A percentile compares a stretch with the other conserved stretches of the same genome.
phyloP scores from a whole-genome alignment of 1,284 basidiomycete genomes.

The Puccinia polysora region DNA sequence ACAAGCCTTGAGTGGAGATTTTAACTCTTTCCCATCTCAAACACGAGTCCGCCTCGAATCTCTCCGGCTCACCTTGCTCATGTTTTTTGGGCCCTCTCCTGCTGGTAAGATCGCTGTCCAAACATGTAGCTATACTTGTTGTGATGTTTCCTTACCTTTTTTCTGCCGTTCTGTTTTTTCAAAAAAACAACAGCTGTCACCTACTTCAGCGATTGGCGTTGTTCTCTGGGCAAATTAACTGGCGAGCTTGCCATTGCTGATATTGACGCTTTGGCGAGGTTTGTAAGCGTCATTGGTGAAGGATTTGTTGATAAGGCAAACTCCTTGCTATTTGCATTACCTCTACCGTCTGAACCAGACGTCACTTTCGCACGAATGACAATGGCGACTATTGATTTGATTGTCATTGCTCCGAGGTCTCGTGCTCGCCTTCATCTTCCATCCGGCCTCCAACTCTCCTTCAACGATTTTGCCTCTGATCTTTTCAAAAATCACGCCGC shows the following conservation, averaged over 20 bases:
- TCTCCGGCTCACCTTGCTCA: constrained; percentile 1
- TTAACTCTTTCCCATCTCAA: constrained; percentile 14
- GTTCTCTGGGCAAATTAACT: constrained; percentile 18
- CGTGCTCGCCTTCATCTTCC: constrained; percentile 15
- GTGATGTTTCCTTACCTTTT: background rate
- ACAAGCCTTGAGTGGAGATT: constrained; percentile 20
- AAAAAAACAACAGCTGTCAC: constrained; percentile 11
- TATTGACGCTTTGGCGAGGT: constrained; percentile 17
- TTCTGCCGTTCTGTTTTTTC: background rate
- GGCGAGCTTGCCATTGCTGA: constrained; percentile 20
- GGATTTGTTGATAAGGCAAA: constrained; percentile 20
- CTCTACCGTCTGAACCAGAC: constrained; percentile 4
- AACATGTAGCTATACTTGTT: background rate
- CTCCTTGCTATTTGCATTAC: constrained; percentile 17
- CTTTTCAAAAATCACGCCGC: constrained; percentile 17
- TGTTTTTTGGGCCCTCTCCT: constrained; percentile 21
- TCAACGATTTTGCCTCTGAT: constrained; percentile 22
- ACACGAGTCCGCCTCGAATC: constrained; percentile 23
- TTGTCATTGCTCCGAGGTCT: constrained; percentile 14
- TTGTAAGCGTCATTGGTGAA: constrained; percentile 3
- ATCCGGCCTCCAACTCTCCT: constrained; percentile 16
- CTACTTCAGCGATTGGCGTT: constrained; percentile 32
- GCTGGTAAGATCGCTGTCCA: background rate
- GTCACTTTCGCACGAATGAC: constrained; percentile 24
- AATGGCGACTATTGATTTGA: constrained; percentile 21